Conservation (phyloP, 1,139 yeast species). For the Geotrichum candidum region DNA sequence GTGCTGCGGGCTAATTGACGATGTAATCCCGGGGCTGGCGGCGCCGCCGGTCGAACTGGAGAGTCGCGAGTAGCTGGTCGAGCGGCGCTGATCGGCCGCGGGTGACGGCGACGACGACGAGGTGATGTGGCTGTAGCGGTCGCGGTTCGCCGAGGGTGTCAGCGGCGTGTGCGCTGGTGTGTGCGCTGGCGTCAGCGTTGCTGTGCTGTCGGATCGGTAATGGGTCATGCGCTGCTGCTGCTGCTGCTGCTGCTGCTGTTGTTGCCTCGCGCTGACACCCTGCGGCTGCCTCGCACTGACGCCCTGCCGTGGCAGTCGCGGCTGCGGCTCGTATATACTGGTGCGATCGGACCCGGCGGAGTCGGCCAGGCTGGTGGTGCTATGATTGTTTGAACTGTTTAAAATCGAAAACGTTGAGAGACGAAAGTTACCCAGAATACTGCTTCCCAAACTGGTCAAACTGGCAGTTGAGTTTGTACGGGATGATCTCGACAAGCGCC, state of each 20-base stretch:
- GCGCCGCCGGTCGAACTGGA: neutral
- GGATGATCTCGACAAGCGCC: neutral
- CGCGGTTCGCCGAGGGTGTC: conserved; percentile 3
- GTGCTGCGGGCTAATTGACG: conserved; percentile 7
- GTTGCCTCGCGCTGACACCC: neutral
- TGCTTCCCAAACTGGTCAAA: conserved; percentile 24
- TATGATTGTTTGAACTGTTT: conserved; percentile 9
- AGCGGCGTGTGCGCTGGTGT: neutral
- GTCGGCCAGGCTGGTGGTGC: neutral
- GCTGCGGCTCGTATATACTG: neutral
- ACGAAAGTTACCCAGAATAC: conserved; percentile 29
- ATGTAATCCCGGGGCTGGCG: neutral
- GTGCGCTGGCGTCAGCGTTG: neutral
- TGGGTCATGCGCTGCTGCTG: neutral
- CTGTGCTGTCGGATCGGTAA: conserved; percentile 1
- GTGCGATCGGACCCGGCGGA: neutral
- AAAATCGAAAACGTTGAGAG: conserved; percentile 25
- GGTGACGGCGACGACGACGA: conserved; percentile 7
- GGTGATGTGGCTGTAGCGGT: conserved; percentile 9
- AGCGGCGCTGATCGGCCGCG: conserved; percentile 1
- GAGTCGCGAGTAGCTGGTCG: neutral
- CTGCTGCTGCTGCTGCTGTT: neutral
- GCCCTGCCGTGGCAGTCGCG: neutral
- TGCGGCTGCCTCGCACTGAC: neutral
- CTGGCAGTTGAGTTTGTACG: conserved; percentile 14